Percentiles rank a stretch among this genome's conserved stretches.
Conservation (phyloP, 1,284 basidiomycete genomes). For the Cystobasidium slooffiae region DNA sequence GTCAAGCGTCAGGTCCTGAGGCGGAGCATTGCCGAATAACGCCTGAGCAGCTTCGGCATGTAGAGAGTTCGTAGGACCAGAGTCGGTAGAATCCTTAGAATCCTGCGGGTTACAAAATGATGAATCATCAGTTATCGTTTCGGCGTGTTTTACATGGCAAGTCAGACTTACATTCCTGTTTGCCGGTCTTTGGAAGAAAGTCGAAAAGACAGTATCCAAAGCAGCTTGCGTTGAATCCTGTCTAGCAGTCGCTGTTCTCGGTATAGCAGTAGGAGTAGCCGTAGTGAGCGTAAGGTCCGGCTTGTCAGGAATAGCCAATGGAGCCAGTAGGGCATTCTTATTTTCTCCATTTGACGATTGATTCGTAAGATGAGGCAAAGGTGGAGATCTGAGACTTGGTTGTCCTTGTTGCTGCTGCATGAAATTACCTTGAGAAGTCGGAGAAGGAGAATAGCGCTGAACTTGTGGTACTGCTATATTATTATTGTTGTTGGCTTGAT, state of each 20-base stretch:
- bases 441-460: slow-evolving; percentile 27
- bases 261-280: slow-evolving; percentile 42
- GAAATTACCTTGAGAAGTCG: slow-evolving; percentile 15
- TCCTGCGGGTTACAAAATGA: background rate
- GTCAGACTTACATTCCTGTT: slow-evolving; percentile 18
- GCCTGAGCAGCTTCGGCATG: slow-evolving; percentile 29
- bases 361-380: slow-evolving; percentile 20
- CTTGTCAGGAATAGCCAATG: slow-evolving; percentile 34
- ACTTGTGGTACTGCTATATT: background rate
- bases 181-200: slow-evolving; percentile 34
- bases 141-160: background rate
- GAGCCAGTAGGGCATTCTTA: slow-evolving; percentile 27
- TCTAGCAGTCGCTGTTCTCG: slow-evolving; percentile 32
- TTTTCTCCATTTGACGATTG: slow-evolving; percentile 22
- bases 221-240: slow-evolving; percentile 44
- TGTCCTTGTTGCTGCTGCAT: slow-evolving; percentile 21
- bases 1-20: slow-evolving; percentile 29
- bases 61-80: slow-evolving; percentile 17
- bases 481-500: background rate
- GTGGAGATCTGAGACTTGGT: slow-evolving; percentile 34
- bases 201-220: slow-evolving; percentile 42
- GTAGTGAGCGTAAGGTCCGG: slow-evolving; percentile 40
- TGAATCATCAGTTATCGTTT: background rate
- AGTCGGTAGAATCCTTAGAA: slow-evolving; percentile 39
- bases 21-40: slow-evolving; percentile 28